These are phyloP conservation scores for Aspergillus costaricaensis DNA, from an alignment of 2,329 filamentous ascomycete genomes.

Conservation along the genomic window DNA sequence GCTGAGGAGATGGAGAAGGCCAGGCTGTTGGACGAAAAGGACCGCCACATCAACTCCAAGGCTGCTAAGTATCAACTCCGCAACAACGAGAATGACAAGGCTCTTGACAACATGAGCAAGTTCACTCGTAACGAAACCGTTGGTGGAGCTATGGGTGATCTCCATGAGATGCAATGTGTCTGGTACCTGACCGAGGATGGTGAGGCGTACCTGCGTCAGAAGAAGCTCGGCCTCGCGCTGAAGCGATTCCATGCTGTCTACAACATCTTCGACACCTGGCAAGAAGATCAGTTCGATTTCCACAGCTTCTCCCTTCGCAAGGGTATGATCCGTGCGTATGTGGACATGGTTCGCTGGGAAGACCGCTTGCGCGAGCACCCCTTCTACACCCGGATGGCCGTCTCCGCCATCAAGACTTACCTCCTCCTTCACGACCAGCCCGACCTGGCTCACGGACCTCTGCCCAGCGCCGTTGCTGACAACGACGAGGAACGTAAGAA, in stretches of 20 bases:
- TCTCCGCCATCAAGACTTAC: conserved; percentile 80
- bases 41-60: conserved; percentile 98
- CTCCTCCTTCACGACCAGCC: conserved; percentile 76
- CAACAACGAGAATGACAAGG: conserved; percentile 85
- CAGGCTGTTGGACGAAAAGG: conserved; percentile 79
- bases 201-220: conserved; percentile 80
- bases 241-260: conserved; percentile 88
- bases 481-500: conserved; percentile 72
- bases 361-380: conserved; percentile 88
- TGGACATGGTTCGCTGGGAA: conserved; percentile 97
- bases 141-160: conserved; percentile 83
- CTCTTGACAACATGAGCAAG: conserved; percentile 83
- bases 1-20: conserved; percentile 87
- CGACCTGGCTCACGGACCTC: conserved; percentile 60
- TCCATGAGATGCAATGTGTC: conserved; percentile 97
- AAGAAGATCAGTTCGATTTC: conserved; percentile 98
- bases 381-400: conserved; percentile 82
- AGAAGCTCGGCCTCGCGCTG: conserved; percentile 79
- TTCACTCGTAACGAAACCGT: conserved; percentile 91
- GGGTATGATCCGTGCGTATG: conserved; percentile 89
- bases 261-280: conserved; percentile 95
- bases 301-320: conserved; percentile 97
- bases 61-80: conserved; percentile 94
- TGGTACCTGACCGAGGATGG: conserved; percentile 97
- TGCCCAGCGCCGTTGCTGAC: conserved; percentile 53